Base-by-base conservation (phyloP, 2,329 filamentous ascomycete species). In the Arachnomyces sp. region DNA sequence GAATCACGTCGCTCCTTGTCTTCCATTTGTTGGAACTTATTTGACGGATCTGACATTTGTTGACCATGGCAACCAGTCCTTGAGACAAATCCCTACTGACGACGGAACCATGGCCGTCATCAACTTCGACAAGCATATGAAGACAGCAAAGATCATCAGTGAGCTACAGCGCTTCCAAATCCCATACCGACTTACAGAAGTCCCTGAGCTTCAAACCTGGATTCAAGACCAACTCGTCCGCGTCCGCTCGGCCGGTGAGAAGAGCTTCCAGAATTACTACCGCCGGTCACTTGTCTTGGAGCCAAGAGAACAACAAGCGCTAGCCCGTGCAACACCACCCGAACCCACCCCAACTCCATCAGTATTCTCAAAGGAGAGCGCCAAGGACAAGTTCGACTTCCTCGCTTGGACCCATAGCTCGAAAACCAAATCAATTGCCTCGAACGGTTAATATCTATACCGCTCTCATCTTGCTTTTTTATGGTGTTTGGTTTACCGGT, bases 71-170 rank as follows among this genome's bases (percentile, higher is more conserved):
- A 96, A 96, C 61, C 84, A 86, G 28, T 78, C 86, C 4, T 89
- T 83, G 2, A 86, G 90, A 54, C 82, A 83, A 53, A 76, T 94
- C 14, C 77, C 78, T 0, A 71, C 57, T 11, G 77, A 84, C n/a
- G 74, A 80, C 21, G 66, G 69, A 18, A 79, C 42, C 17, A 74
- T 86, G 53, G 79, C 80, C 0, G 86, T 96, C 25, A 87, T 98
- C 72, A 98, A 98, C 66, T 96, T 95, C 54, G 90, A 96, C 71
- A 96, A 96, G 67, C 88, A 96, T 60, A 84, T 81, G 53, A 86
- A 88, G 52, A 96, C 89, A 2, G 89, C 90, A 34, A 92, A 89
- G 65, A 93, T 96, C 57, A 94, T 98, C 53, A 86, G 86, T 47
- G 90, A 96, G 53, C 76, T 98, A 6, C 92, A 98, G 61, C 82